These are phyloP conservation scores for Rhododendron molle DNA, from an alignment of 148 eudicot genomes.

Conservation along the genomic window DNA sequence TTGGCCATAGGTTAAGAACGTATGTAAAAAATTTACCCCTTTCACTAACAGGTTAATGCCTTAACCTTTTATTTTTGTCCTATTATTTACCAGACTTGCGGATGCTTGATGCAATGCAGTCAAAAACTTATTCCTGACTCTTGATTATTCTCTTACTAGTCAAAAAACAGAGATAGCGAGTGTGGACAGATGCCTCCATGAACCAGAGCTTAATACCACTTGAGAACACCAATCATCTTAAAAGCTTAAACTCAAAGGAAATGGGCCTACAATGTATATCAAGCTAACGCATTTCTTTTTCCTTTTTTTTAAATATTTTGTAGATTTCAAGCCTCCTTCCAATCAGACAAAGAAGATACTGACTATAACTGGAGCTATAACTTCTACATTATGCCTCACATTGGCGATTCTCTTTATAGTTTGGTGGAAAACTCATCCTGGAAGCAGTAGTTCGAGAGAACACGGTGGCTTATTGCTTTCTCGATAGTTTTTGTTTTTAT, in stretches of 20 bases:
- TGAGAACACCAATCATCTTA: too few species aligned
- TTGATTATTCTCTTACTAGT: neutral
- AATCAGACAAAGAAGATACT: conserved; percentile 16
- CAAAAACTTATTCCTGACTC: neutral
- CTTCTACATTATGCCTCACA: conserved; percentile 21
- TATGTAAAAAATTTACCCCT: neutral
- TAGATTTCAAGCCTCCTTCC: conserved; percentile 36
- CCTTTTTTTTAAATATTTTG: neutral
- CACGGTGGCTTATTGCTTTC: conserved; percentile 28
- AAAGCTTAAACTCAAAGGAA: too few species aligned
- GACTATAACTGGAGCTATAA: conserved; percentile 26
- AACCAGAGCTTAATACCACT: neutral
- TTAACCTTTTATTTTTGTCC: neutral
- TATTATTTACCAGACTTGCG: neutral
- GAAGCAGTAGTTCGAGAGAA: conserved; percentile 38
- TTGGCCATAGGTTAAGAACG: neutral
- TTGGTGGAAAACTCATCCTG: conserved; percentile 30
- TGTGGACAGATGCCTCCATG: neutral
- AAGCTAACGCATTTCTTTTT: neutral
- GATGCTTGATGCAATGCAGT: neutral
- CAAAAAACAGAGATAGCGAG: too few species aligned
- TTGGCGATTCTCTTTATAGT: conserved; percentile 13
- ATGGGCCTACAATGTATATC: neutral
- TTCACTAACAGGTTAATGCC: neutral
- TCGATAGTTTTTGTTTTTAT: neutral